Base-by-base conservation (phyloP, 2,329 filamentous ascomycete species). In the Cytospora piceicola region DNA sequence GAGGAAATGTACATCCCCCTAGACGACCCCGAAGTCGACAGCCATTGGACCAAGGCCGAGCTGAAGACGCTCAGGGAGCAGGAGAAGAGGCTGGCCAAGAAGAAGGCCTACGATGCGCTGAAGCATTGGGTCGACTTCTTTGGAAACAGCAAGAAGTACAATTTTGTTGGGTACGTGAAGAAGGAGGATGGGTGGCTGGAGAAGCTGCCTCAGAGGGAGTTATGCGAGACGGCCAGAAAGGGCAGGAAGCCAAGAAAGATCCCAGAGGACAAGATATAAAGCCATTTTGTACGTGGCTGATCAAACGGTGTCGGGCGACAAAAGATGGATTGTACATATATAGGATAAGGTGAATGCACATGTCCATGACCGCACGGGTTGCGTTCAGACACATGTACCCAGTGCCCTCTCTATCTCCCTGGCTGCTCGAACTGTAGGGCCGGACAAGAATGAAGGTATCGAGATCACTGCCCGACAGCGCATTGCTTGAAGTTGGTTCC, bases 71-170 rank as follows among this genome's bases (percentile, higher is more conserved):
- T 87, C 64, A 85, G 86, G 69, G 85, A 85, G 71, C 77, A 84
- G 75, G 94, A 97, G 80, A 72, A 83, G 59, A 81, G 83, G 61
- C 79, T 83, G 58, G 94, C 94, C 29, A 81, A 80, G 76, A 79
- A 84, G 70, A 85, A 87, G 75, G 90, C 92, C 2, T 76, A 86
- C 67, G 85, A 88, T 27, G 86, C 87, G 15, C 81, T 99, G 64
- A 81, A 85, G 75, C 89, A 94, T 77, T 98, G 94, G 95, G 88
- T 90, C 67, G 82, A 85, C 60, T 93, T 98, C 79, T 98, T 97
- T 73, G 83, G 78, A 65, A 90, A 90, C 64, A 91, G 88, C 75
- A 85, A 89, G 73, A 93, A 92, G 80, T 98, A 98, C 78, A 86
- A 87, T 68, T 86, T 87, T 77, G 91, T 96, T 5, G 95, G 95